A percentile compares a stretch with the other conserved stretches of the same genome.
These are phyloP conservation scores for Mortierella sp. DNA, from an alignment of 371 early-diverging fungal species.

Conservation along the genomic window DNA sequence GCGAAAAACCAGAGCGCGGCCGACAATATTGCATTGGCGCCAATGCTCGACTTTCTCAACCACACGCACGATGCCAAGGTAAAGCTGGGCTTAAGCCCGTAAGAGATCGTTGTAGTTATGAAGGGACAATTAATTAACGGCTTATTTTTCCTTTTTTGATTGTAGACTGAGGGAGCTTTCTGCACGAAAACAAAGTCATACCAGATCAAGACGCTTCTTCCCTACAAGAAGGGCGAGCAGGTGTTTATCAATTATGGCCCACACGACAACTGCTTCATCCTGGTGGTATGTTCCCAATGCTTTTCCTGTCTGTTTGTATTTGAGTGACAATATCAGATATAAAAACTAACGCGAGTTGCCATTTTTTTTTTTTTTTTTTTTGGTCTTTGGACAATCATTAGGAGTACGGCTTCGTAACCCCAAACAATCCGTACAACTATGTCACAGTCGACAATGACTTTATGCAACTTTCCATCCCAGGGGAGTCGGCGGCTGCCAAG, in stretches of 20 bases:
- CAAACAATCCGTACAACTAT: slow-evolving; percentile 65
- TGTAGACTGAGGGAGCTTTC: slow-evolving; percentile 67
- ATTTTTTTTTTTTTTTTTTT: too few species aligned
- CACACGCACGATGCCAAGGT: slow-evolving; percentile 70
- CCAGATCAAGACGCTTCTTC: slow-evolving; percentile 67
- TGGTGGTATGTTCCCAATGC: slow-evolving; percentile 56
- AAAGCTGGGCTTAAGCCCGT: neutral
- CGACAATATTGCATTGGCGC: slow-evolving; percentile 71
- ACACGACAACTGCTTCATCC: slow-evolving; percentile 70
- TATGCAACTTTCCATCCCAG: slow-evolving; percentile 57
- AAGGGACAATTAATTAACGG: neutral
- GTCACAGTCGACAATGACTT: slow-evolving; percentile 66
- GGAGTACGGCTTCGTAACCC: slow-evolving; percentile 72
- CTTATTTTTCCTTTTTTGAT: neutral
- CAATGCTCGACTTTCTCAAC: slow-evolving; percentile 74
- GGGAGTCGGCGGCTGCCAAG: slow-evolving; percentile 58
- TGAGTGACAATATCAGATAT: neutral
- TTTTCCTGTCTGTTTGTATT: neutral
- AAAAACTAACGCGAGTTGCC: too few species aligned
- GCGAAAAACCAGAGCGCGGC: slow-evolving; percentile 59
- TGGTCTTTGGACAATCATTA: neutral
- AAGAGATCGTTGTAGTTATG: neutral
- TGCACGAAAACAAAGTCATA: slow-evolving; percentile 65
- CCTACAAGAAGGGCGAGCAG: slow-evolving; percentile 70
- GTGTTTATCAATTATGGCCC: slow-evolving; percentile 73